Evolutionary conservation across 1,284 basidiomycete genomes (phyloP).

Genomic region (Ustilago bromivora): DNA sequence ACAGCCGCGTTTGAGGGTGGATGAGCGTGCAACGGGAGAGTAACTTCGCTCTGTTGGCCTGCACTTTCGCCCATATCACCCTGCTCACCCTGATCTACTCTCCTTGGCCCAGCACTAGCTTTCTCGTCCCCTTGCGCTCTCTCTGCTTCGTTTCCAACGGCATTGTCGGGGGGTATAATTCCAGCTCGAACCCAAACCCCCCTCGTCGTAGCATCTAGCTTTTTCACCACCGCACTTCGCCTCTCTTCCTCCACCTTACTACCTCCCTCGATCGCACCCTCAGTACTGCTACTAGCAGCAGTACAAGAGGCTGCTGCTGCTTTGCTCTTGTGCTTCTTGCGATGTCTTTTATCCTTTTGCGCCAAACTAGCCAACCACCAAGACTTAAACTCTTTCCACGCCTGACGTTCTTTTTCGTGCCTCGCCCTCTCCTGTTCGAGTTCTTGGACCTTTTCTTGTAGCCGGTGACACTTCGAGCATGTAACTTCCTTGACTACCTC

Average conservation of each 20-base stretch:
- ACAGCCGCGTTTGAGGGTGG: not conserved
- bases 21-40: constrained; percentile 16
- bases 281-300: not conserved
- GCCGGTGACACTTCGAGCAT: not conserved
- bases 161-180: not conserved
- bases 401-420: constrained; percentile 21
- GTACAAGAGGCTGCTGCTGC: not conserved
- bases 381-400: constrained; percentile 37
- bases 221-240: not conserved
- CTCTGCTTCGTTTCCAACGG: not conserved
- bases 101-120: not conserved
- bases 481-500: not conserved
- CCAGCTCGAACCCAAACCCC: constrained; percentile 17
- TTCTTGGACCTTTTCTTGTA: not conserved
- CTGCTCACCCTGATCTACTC: not conserved
- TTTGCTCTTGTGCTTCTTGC: not conserved
- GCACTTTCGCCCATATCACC: constrained; percentile 5
- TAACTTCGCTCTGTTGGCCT: constrained; percentile 23
- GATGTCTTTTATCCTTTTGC: constrained; percentile 14
- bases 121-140: not conserved
- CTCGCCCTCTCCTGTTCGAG: not conserved
- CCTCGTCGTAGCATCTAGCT: not conserved
- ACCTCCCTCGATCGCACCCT: not conserved
- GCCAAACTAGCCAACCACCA: constrained; percentile 37
- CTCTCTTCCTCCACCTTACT: not conserved